Conservation (phyloP, 2,329 filamentous ascomycete species). For the Aspergillus sp. region DNA sequence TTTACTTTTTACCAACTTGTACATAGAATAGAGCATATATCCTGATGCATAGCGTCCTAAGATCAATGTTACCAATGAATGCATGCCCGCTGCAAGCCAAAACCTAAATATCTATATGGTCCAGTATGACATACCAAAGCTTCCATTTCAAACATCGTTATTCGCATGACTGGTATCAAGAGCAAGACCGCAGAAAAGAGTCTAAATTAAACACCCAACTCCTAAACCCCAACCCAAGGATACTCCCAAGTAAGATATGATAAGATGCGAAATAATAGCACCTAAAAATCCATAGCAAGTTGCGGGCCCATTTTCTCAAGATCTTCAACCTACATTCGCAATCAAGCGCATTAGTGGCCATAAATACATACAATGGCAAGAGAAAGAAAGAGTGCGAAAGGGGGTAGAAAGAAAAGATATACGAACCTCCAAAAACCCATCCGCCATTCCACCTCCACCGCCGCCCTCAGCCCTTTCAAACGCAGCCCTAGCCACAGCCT, state of each 20-base stretch:
- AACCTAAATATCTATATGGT: not conserved
- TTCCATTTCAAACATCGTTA: not conserved
- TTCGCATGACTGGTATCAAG: constrained; percentile 7
- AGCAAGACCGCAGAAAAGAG: not conserved
- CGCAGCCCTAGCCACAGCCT: constrained; percentile 78
- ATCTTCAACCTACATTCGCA: constrained; percentile 71
- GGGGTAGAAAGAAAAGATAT: not conserved
- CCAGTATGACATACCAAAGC: not conserved
- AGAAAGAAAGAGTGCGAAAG: constrained; percentile 14
- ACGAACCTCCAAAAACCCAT: constrained; percentile 74
- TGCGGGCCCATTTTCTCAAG: constrained; percentile 85
- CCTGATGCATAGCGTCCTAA: constrained; percentile 3
- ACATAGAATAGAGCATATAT: constrained; percentile 8
- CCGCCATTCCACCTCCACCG: constrained; percentile 35
- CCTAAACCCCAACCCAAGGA: not conserved
- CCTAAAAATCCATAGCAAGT: constrained; percentile 77
- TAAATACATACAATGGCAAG: not conserved
- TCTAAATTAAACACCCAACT: constrained; percentile 8
- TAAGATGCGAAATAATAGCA: not conserved
- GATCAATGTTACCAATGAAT: not conserved
- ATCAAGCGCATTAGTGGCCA: constrained; percentile 13
- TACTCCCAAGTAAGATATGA: not conserved
- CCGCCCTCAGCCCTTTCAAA: constrained; percentile 61
- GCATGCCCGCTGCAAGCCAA: not conserved
- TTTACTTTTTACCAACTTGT: constrained; percentile 1